Conservation (phyloP, 495 filamentous ascomycete species). For the Talaromyces trachyspermus region DNA sequence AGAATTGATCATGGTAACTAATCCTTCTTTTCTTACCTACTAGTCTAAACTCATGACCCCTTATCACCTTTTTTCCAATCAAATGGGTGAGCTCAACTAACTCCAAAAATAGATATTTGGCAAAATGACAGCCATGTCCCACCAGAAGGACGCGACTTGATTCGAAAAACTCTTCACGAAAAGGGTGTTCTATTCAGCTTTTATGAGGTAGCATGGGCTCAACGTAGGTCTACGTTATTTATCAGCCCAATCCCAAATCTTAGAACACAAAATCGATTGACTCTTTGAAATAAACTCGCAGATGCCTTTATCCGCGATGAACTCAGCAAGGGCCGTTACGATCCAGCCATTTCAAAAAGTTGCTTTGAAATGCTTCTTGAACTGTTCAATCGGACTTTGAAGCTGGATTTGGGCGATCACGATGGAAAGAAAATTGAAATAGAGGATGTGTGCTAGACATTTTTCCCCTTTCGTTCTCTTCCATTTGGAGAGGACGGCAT, state of each 20-base stretch:
- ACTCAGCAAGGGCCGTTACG: conserved; percentile 85
- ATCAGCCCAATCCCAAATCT: background rate
- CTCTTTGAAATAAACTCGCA: too few relatives aligned
- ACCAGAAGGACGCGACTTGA: conserved; percentile 74
- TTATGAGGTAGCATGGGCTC: conserved; percentile 85
- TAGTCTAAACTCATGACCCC: too few relatives aligned
- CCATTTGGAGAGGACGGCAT: too few relatives aligned
- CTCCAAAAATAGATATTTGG: conserved; percentile 57
- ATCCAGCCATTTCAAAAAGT: conserved; percentile 77
- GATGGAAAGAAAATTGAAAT: conserved; percentile 41
- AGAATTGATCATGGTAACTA: conserved; percentile 60
- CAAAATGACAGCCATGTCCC: conserved; percentile 88
- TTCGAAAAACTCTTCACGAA: conserved; percentile 74
- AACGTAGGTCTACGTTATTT: conserved; percentile 48
- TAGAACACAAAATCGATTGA: conserved; percentile 2
- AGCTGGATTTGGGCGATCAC: conserved; percentile 63
- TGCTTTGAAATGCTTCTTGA: conserved; percentile 90
- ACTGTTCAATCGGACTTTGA: conserved; percentile 71
- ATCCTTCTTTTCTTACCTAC: background rate
- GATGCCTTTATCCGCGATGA: conserved; percentile 96
- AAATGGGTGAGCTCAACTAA: too few relatives aligned
- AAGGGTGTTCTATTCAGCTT: conserved; percentile 69
- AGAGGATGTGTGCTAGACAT: conserved; percentile 50
- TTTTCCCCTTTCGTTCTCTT: too few relatives aligned
- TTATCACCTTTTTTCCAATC: too few relatives aligned